These are phyloP conservation scores for Cornus florida DNA, from an alignment of 148 eudicot species.

Conservation along the genomic window DNA sequence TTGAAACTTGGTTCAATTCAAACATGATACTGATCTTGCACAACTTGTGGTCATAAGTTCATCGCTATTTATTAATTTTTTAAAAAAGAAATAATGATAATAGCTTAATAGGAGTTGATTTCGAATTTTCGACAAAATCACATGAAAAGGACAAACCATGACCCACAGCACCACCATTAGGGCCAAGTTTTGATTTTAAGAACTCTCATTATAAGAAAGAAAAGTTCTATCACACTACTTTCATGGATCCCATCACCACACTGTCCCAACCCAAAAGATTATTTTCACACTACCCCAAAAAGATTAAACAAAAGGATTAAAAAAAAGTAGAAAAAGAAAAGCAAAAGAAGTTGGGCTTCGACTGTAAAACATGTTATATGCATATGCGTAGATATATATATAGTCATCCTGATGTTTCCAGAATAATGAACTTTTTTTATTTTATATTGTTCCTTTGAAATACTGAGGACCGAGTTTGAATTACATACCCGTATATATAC, in stretches of 20 bases:
- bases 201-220: background rate
- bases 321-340: background rate
- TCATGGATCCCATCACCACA: background rate
- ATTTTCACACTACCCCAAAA: background rate
- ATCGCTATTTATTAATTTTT: background rate
- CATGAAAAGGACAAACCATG: background rate
- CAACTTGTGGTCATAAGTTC: background rate
- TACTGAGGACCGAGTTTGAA: no score
- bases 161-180: background rate
- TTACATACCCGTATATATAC: no score
- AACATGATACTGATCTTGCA: background rate
- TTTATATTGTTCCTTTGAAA: no score
- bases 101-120: background rate
- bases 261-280: slow-evolving; percentile 5
- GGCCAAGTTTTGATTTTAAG: background rate
- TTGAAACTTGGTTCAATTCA: background rate
- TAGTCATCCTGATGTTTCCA: no score
- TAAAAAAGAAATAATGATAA: background rate
- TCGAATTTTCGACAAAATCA: background rate
- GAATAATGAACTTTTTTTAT: no score
- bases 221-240: background rate
- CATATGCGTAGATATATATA: background rate
- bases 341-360: background rate
- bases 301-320: background rate
- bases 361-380: background rate